phyloP scores from a whole-genome alignment of 1,139 yeast species.

The Yamadazyma atmosphaerica region DNA sequence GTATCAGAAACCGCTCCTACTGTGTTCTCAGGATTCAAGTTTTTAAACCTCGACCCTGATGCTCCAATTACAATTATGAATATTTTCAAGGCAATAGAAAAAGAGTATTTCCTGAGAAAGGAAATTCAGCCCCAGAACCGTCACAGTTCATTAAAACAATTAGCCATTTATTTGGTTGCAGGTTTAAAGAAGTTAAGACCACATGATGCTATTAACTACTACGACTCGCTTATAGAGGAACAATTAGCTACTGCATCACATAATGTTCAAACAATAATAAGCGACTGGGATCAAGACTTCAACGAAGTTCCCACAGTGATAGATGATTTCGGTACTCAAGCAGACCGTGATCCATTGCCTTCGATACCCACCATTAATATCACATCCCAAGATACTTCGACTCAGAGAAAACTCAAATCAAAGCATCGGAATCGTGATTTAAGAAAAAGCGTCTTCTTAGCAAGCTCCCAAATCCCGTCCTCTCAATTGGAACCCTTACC shows the following conservation, averaged over 20 bases:
- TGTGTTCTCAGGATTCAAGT: slow-evolving; percentile 5
- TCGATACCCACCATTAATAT: slow-evolving; percentile 25
- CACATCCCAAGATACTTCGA: slow-evolving; percentile 19
- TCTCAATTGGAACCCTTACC: slow-evolving; percentile 4
- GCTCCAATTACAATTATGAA: slow-evolving; percentile 8
- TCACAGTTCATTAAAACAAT: slow-evolving; percentile 15
- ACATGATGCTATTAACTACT: slow-evolving; percentile 10
- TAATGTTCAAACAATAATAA: slow-evolving; percentile 23
- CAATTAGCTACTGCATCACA: slow-evolving; percentile 18
- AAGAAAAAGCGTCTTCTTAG: slow-evolving; percentile 8
- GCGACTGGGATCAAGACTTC: slow-evolving; percentile 26
- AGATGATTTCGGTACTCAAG: slow-evolving; percentile 2
- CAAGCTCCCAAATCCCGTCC: slow-evolving; percentile 4
- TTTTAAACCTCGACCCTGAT: slow-evolving; percentile 6
- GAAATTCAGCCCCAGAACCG: slow-evolving; percentile 16
- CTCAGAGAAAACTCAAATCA: slow-evolving; percentile 9
- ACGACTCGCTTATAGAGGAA: slow-evolving; percentile 12
- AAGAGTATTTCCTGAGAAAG: slow-evolving; percentile 10
- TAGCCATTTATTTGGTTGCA: slow-evolving; percentile 24
- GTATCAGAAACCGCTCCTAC: slow-evolving; percentile 10
- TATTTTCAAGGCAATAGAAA: slow-evolving; percentile 9
- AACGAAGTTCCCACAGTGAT: slow-evolving; percentile 7
- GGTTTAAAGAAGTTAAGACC: slow-evolving; percentile 27
- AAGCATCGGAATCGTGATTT: slow-evolving; percentile 5
- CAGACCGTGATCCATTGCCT: slow-evolving; percentile 2